phyloP scores from a whole-genome alignment of 805 yeast species.

The Wickerhamomyces rabaulensis region DNA sequence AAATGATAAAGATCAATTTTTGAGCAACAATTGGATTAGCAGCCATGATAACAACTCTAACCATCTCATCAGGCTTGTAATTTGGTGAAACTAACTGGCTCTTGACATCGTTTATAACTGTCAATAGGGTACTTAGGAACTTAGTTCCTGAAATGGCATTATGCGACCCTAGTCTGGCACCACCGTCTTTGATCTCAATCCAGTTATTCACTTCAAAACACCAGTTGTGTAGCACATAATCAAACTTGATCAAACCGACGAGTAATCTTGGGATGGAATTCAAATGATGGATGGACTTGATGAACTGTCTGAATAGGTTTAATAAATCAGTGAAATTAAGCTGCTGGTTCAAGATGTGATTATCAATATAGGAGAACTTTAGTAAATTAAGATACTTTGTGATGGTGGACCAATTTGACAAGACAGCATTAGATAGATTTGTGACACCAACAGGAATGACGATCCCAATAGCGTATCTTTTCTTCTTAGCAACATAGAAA shows the following conservation, averaged over 20 bases:
- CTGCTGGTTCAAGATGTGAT: conserved; percentile 7
- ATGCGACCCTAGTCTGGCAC: conserved; percentile 16
- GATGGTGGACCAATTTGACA: conserved; percentile 29
- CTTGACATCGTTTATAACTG: conserved; percentile 14
- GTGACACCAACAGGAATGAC: conserved; percentile 24
- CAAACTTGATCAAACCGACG: conserved; percentile 25
- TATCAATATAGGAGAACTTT: conserved; percentile 22
- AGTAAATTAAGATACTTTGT: conserved; percentile 25
- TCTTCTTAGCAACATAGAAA: conserved; percentile 23
- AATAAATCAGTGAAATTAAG: conserved; percentile 20
- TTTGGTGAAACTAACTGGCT: conserved; percentile 7
- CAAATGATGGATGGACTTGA: conserved; percentile 26
- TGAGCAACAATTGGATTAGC: conserved; percentile 58
- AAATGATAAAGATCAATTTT: conserved; percentile 47
- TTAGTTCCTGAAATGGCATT: conserved; percentile 15
- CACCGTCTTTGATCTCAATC: conserved; percentile 39
- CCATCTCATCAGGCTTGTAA: conserved; percentile 24
- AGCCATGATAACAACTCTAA: conserved; percentile 51
- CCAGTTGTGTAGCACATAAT: conserved; percentile 31
- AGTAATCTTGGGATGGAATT: conserved; percentile 32
- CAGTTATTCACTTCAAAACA: conserved; percentile 34
- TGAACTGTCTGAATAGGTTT: conserved; percentile 24
- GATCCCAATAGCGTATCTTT: conserved; percentile 29
- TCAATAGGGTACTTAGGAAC: conserved; percentile 18
- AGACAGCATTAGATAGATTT: conserved; percentile 22